Evolutionary conservation across 2,329 filamentous ascomycete genomes (phyloP).

Genomic region (Ceratocystiopsis minuta): DNA sequence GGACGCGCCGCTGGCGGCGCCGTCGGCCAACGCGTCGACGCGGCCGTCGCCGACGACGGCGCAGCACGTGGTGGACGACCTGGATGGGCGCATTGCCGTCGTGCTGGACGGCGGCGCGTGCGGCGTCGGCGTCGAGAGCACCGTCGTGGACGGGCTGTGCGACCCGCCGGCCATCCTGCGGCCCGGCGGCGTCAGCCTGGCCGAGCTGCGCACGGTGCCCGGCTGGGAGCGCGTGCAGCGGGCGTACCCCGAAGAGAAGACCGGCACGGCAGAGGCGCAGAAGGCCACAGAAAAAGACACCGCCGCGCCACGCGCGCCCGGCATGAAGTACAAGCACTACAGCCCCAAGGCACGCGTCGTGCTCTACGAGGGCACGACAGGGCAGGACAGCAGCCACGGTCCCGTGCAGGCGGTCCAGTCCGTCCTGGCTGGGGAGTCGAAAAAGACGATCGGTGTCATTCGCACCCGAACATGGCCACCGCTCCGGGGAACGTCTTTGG

Average conservation of each 20-base stretch:
- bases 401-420: conserved; percentile 8
- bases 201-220: conserved; percentile 51
- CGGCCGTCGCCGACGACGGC: conserved; percentile 84
- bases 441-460: conserved; percentile 27
- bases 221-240: conserved; percentile 69
- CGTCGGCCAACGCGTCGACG: conserved; percentile 87
- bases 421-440: background rate
- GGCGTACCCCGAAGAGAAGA: conserved; percentile 36
- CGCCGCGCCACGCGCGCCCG: conserved; percentile 55
- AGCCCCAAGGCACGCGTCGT: conserved; percentile 77
- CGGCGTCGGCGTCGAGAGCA: conserved; percentile 84
- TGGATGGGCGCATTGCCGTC: conserved; percentile 63
- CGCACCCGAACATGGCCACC: conserved; percentile 35
- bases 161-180: conserved; percentile 65
- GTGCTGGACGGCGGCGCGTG: conserved; percentile 83
- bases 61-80: conserved; percentile 76
- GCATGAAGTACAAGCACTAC: conserved; percentile 99
- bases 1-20: conserved; percentile 67
- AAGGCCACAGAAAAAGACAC: conserved; percentile 4
- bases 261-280: too few relatives aligned
- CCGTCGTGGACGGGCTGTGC: conserved; percentile 81
- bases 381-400: conserved; percentile 16
- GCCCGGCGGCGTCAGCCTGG: conserved; percentile 73
- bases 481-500: conserved; percentile 20
- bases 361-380: conserved; percentile 48